Evolutionary conservation across 1,284 basidiomycete genomes (phyloP).

Genomic region (Tilletia walkeri): DNA sequence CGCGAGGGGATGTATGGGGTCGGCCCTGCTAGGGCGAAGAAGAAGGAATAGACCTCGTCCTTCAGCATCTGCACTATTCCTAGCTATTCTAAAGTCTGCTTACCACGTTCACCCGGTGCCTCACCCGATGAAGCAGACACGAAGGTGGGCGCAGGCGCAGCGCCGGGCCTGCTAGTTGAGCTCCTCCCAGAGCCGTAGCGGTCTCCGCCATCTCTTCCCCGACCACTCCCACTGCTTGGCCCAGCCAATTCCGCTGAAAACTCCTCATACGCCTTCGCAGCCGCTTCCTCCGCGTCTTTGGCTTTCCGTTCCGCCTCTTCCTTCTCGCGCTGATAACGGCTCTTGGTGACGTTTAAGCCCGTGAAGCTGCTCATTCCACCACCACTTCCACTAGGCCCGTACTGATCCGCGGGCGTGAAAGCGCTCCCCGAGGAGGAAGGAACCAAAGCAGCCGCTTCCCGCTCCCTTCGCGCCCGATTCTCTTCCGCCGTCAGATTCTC

Average conservation of each 20-base stretch:
- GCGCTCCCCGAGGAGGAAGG: not conserved
- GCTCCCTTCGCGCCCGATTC: constrained; percentile 10
- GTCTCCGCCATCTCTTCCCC: not conserved
- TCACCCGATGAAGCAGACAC: not conserved
- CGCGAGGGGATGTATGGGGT: not conserved
- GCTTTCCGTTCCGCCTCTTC: constrained; percentile 42
- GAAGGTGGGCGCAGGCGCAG: constrained; percentile 7
- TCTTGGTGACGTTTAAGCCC: constrained; percentile 27
- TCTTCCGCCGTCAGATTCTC: not conserved
- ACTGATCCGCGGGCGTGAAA: not conserved
- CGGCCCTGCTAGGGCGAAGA: not conserved
- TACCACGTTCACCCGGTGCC: constrained; percentile 2
- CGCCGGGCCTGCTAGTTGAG: not conserved
- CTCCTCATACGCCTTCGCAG: constrained; percentile 40
- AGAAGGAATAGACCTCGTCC: not conserved
- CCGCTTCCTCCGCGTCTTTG: constrained; percentile 38
- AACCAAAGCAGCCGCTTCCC: not conserved
- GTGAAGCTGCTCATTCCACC: not conserved
- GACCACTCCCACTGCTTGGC: constrained; percentile 34
- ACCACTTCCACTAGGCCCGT: not conserved
- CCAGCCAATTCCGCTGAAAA: constrained; percentile 47
- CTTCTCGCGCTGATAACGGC: constrained; percentile 37
- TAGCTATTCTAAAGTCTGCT: too few species aligned
- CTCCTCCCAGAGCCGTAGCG: not conserved
- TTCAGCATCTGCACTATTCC: too few species aligned